These are phyloP conservation scores for Globisporangium spiculum DNA, from an alignment of 352 stramenopile genomes.

Conservation along the genomic window DNA sequence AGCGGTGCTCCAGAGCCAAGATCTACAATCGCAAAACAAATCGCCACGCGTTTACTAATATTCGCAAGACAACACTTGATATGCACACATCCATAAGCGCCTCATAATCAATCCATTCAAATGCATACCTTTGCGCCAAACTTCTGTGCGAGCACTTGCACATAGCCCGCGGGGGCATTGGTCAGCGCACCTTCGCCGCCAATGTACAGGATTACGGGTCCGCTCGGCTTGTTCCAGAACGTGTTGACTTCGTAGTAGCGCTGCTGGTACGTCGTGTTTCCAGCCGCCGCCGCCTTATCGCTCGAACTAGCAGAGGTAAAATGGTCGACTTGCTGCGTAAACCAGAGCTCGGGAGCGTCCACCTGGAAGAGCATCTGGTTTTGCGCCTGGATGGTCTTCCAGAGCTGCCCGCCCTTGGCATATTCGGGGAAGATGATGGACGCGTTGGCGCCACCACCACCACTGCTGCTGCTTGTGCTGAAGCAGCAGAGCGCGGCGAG, in stretches of 20 bases:
- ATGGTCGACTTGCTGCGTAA: constrained; percentile 69
- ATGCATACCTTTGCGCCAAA: constrained; percentile 64
- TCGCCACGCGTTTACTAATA: not conserved
- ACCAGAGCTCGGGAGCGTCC: constrained; percentile 52
- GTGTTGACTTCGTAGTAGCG: constrained; percentile 74
- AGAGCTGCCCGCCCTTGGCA: constrained; percentile 48
- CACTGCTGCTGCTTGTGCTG: not conserved
- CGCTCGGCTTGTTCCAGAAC: constrained; percentile 48
- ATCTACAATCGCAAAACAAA: constrained; percentile 29
- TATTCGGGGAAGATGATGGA: constrained; percentile 31
- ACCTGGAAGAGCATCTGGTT: constrained; percentile 40
- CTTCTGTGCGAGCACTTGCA: constrained; percentile 69
- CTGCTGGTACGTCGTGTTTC: constrained; percentile 57
- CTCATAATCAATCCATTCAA: not conserved
- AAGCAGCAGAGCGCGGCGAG: not conserved
- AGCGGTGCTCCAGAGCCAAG: constrained; percentile 84
- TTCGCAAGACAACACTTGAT: not conserved
- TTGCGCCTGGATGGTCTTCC: constrained; percentile 49
- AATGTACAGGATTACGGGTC: constrained; percentile 83
- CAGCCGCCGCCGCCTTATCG: not conserved
- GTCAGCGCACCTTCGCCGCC: constrained; percentile 73
- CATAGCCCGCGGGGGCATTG: constrained; percentile 56
- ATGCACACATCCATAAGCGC: not conserved
- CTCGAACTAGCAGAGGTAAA: constrained; percentile 19
- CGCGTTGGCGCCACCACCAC: not conserved